These are phyloP conservation scores for Arxiozyma heterogenica DNA, from an alignment of 1,139 yeast genomes.

Conservation along the genomic window DNA sequence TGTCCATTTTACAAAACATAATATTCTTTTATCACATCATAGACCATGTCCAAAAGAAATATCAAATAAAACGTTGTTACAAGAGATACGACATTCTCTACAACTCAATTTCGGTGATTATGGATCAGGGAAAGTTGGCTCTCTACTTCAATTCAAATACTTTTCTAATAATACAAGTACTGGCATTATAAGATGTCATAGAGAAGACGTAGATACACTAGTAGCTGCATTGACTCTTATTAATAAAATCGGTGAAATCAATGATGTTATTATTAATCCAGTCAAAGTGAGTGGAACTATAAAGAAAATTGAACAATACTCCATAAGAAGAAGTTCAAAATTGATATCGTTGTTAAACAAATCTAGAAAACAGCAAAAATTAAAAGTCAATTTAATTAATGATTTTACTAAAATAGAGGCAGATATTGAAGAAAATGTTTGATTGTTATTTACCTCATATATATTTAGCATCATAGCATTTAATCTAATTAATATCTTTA, in stretches of 20 bases:
- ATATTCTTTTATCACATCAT: conserved; percentile 41
- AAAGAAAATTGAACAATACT: conserved; percentile 67
- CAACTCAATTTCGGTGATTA: conserved; percentile 64
- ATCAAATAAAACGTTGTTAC: conserved; percentile 41
- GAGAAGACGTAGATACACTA: conserved; percentile 54
- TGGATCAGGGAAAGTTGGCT: conserved; percentile 61
- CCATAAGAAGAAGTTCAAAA: conserved; percentile 39
- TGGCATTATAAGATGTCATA: conserved; percentile 71
- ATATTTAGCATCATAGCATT: neutral
- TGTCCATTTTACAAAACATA: conserved; percentile 14
- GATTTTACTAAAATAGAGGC: conserved; percentile 1
- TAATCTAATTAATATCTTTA: neutral
- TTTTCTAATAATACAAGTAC: conserved; percentile 75
- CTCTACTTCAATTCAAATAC: conserved; percentile 61
- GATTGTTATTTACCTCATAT: neutral
- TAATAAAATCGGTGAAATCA: conserved; percentile 41
- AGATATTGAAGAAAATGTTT: neutral
- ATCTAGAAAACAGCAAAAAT: conserved; percentile 5
- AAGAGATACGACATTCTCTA: conserved; percentile 45
- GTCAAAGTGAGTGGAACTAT: conserved; percentile 81
- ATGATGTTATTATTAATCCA: conserved; percentile 49
- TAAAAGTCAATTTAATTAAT: neutral
- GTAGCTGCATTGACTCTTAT: conserved; percentile 65
- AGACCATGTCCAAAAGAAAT: conserved; percentile 40
- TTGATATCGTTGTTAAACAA: conserved; percentile 29